Base-by-base conservation (phyloP, 176 grass and related monocot genomes). In the Zea mays region DNA sequence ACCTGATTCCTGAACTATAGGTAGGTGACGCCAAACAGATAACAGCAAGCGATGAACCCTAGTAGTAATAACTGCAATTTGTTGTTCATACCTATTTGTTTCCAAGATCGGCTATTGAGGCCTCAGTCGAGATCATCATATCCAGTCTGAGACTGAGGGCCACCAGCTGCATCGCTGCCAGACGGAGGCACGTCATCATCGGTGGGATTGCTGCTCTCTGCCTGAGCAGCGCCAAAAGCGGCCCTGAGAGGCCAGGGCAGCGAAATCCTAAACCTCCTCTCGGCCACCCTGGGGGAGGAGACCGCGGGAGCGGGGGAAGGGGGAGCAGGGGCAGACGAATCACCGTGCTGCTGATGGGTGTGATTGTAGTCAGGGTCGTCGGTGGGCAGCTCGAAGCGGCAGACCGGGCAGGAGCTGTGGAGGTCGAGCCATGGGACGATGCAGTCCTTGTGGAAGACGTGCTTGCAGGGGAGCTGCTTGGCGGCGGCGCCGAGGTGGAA, bases 191-290 rank as follows among this genome's bases (percentile, higher is more conserved):
- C 36, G 5, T 77, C 74, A 54, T 76, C 14, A n/a, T 46, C 54
- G 74, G 21, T 58, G 44, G 73, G 73, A 79, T 80, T 76, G 67
- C 87, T 83, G 77, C 33, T 79, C 71, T 90, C 91, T 0, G 79
- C 71, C 48, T 80, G 85, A 17, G 4, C 12, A 13, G 51, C 54
- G 57, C 61, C 91, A 3, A 88, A 81, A 6, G 79, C 80, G 4
- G 82, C 82, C 16, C 88, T 87, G 54, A 87, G 68, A 55, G 91
- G 72, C 91, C 82, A 90, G 3, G 95, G 91, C 79, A 97, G 81
- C 4, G 95, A 97, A 80, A 98, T 93, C 91, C 95, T 94, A 77
- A 98, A 90, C 89, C 95, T 94, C 73, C 95, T 90, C 79, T 97
- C 82, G 3, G 81, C 58, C 13, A 65, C 66, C 79, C 94, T 91